Conservation (phyloP, 495 filamentous ascomycete species). For the Neurospora sp. region DNA sequence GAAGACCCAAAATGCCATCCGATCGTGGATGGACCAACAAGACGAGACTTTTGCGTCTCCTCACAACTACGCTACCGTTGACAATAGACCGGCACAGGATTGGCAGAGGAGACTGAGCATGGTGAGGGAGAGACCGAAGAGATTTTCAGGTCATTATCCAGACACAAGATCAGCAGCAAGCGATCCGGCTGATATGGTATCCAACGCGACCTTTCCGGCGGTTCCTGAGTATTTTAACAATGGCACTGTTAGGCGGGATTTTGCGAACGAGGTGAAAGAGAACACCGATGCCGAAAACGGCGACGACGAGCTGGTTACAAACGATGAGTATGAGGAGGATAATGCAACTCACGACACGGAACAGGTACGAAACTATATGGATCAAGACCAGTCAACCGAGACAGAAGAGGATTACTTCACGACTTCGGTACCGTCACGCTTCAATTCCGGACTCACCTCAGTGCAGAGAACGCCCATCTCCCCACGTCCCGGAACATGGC, state of each 20-base stretch:
- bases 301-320: slow-evolving; percentile 82
- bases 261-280: slow-evolving; percentile 28
- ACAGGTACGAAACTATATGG: neutral
- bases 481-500: slow-evolving; percentile 21
- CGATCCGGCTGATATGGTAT: slow-evolving; percentile 44
- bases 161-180: slow-evolving; percentile 43
- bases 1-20: slow-evolving; percentile 65
- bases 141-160: slow-evolving; percentile 30
- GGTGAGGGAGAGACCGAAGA: slow-evolving; percentile 30
- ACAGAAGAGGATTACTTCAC: slow-evolving; percentile 41
- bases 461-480: slow-evolving; percentile 14
- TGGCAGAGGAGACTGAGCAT: slow-evolving; percentile 35
- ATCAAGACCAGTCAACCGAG: slow-evolving; percentile 4
- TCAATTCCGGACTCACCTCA: slow-evolving; percentile 14
- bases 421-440: slow-evolving; percentile 24
- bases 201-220: slow-evolving; percentile 28
- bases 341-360: slow-evolving; percentile 21
- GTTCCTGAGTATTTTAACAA: slow-evolving; percentile 15
- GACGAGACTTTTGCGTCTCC: slow-evolving; percentile 56
- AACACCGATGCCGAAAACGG: slow-evolving; percentile 75
- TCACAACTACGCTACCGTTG: slow-evolving; percentile 35
- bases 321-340: slow-evolving; percentile 50
- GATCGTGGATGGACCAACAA: slow-evolving; percentile 74
- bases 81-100: slow-evolving; percentile 27
- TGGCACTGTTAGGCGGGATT: slow-evolving; percentile 16